Evolutionary conservation across 306 rosid species (phyloP).

Genomic region (Prunus dulcis): DNA sequence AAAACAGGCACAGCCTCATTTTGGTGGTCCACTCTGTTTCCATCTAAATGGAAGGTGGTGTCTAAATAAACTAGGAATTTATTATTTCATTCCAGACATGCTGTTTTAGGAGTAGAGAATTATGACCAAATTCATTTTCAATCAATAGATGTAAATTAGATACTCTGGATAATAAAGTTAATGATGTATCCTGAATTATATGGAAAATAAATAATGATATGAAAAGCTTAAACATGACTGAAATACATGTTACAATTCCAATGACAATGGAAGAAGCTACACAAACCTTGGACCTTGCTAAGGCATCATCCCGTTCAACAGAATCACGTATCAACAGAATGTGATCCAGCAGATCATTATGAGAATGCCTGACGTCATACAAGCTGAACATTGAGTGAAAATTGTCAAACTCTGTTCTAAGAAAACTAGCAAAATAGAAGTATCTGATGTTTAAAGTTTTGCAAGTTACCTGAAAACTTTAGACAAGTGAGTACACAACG

Average conservation of each 20-base stretch:
- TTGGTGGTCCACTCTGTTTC: not conserved
- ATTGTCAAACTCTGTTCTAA: not conserved
- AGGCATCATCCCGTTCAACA: slow-evolving; percentile 35
- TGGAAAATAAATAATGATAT: not conserved
- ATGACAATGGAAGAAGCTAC: not conserved
- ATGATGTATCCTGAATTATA: not conserved
- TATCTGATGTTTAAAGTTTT: not conserved
- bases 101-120: not conserved
- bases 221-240: not conserved
- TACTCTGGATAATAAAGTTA: not conserved
- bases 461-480: slow-evolving; percentile 36
- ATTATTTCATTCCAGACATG: not conserved
- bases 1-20: not conserved
- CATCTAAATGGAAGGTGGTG: not conserved
- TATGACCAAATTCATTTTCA: not conserved
- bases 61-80: not conserved
- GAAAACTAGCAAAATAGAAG: not conserved
- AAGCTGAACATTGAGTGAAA: slow-evolving; percentile 32
- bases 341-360: slow-evolving; percentile 37
- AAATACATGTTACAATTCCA: slow-evolving; percentile 16
- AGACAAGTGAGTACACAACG: slow-evolving; percentile 35
- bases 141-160: not conserved
- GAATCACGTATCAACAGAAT: slow-evolving; percentile 43
- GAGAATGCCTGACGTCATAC: slow-evolving; percentile 40
- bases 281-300: slow-evolving; percentile 48